Evolutionary conservation across 805 yeast species (phyloP).

Genomic region (Metschnikowia gruessii): DNA sequence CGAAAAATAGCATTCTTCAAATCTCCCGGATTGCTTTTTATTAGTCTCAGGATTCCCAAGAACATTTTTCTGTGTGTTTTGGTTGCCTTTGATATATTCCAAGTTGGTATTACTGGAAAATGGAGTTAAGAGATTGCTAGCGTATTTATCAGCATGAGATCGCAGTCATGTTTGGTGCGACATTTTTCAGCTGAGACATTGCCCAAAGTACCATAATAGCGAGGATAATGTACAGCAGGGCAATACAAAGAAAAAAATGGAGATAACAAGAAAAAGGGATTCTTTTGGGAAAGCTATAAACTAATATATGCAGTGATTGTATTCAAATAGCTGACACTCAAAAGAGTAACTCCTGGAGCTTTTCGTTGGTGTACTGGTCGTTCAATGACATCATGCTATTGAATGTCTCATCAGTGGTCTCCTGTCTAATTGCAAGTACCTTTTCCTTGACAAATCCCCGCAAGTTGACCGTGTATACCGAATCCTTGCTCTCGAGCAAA

Average conservation of each 20-base stretch:
- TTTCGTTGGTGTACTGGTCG: conserved; percentile 36
- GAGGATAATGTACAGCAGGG: background rate
- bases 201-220: background rate
- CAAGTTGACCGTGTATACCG: conserved; percentile 44
- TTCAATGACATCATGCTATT: conserved; percentile 33
- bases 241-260: background rate
- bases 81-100: too few relatives aligned
- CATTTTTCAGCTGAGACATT: background rate
- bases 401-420: conserved; percentile 31
- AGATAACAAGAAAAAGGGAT: too few relatives aligned
- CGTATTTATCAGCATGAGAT: background rate
- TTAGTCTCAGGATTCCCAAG: conserved; percentile 5
- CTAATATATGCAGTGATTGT: too few relatives aligned
- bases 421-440: conserved; percentile 26
- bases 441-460: conserved; percentile 40
- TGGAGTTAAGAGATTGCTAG: background rate
- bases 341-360: conserved; percentile 21
- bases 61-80: background rate
- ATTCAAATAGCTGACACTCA: too few relatives aligned
- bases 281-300: too few relatives aligned
- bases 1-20: background rate
- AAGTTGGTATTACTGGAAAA: background rate
- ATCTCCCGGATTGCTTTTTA: background rate
- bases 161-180: background rate
- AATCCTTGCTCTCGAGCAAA: conserved; percentile 32